phyloP scores from a whole-genome alignment of 345 rosid species.

The Brassica napus region Da-Ae NC_063434.1:13890001-13890500 shows the following conservation, averaged over 20 bases:
- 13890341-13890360: conserved; percentile 61
- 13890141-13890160: conserved; percentile 4
- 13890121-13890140: conserved; percentile 2
- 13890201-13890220: background rate
- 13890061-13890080: background rate
- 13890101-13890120: background rate
- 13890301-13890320: conserved; percentile 89
- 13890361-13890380: conserved; percentile 23
- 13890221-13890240: conserved; percentile 7
- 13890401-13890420: background rate
- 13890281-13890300: conserved; percentile 86
- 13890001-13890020: conserved; percentile 55
- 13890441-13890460: conserved; percentile 88
- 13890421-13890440: conserved; percentile 13
- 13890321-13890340: conserved; percentile 79
- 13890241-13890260: conserved; percentile 17
- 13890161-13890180: conserved; percentile 3
- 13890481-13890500: conserved; percentile 95
- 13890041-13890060: background rate
- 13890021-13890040: background rate
- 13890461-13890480: conserved; percentile 89
- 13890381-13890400: background rate
- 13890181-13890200: conserved; percentile 1
- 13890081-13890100: background rate
- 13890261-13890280: conserved; percentile 73